Conservation (phyloP, 202 grass and related monocot genomes). For the Carex arenaria region DNA sequence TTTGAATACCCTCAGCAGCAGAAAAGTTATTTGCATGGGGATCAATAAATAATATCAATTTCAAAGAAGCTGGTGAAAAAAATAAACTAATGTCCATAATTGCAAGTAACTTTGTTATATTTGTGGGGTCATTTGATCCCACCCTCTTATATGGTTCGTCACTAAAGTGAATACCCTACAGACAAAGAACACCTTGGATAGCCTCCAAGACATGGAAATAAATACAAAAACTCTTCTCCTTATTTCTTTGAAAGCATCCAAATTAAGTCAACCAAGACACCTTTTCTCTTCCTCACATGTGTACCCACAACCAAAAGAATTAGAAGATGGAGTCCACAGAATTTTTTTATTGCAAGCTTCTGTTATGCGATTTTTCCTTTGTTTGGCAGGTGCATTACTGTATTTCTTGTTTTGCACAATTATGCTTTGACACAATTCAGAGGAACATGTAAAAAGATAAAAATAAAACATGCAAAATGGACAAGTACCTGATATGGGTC, state of each 20-base stretch:
- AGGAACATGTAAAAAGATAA: background rate
- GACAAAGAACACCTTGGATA: background rate
- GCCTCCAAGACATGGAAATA: background rate
- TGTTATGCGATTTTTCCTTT: background rate
- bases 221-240: background rate
- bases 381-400: background rate
- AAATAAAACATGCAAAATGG: background rate
- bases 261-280: background rate
- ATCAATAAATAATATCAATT: constrained; percentile 2
- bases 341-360: background rate
- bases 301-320: background rate
- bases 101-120: background rate
- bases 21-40: background rate
- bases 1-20: background rate
- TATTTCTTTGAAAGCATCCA: background rate
- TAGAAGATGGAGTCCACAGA: background rate
- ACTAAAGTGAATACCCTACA: background rate
- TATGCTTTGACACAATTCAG: constrained; percentile 4
- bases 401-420: background rate
- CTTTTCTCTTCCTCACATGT: background rate
- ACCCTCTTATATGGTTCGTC: background rate
- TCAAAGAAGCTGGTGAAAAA: background rate
- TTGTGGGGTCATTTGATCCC: background rate
- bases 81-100: background rate
- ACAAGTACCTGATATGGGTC: constrained; percentile 81